Conservation (phyloP, 2,329 filamentous ascomycete genomes). For the Botryosphaeria agaves region DNA sequence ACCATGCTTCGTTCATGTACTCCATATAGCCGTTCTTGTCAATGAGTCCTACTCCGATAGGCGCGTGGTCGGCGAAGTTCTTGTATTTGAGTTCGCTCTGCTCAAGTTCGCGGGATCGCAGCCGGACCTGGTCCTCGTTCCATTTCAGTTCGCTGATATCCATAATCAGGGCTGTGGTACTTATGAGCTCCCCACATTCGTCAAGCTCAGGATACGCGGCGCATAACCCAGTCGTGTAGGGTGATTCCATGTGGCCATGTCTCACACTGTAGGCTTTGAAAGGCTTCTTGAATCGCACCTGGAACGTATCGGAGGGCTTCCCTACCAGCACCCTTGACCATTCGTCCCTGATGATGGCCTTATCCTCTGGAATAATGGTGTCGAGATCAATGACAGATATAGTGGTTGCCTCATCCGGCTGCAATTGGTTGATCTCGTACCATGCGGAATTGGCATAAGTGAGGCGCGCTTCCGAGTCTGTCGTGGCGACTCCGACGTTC, state of each 20-base stretch:
- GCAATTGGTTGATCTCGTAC: not conserved
- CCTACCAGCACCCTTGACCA: not conserved
- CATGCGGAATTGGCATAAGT: conserved; percentile 1
- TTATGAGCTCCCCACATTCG: conserved; percentile 15
- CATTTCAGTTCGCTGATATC: conserved; percentile 1
- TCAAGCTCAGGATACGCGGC: conserved; percentile 8
- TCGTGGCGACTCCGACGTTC: not conserved
- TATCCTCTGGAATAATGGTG: not conserved
- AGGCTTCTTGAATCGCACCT: conserved; percentile 1
- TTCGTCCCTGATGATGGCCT: not conserved
- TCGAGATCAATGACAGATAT: not conserved
- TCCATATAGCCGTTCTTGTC: not conserved
- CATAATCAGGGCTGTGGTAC: not conserved
- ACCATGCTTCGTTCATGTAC: conserved; percentile 3
- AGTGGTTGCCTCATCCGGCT: not conserved
- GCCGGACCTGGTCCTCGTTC: conserved; percentile 1
- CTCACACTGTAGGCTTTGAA: not conserved
- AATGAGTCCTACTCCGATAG: conserved; percentile 2
- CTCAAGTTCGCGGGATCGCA: conserved; percentile 2
- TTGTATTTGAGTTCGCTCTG: conserved; percentile 3
- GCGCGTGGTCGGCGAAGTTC: conserved; percentile 3
- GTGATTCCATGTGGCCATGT: not conserved
- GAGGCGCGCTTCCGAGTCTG: not conserved
- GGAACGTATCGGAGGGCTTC: not conserved
- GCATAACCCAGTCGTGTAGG: not conserved